phyloP scores from a whole-genome alignment of 306 rosid genomes.

The Fagus crenata region DNA sequence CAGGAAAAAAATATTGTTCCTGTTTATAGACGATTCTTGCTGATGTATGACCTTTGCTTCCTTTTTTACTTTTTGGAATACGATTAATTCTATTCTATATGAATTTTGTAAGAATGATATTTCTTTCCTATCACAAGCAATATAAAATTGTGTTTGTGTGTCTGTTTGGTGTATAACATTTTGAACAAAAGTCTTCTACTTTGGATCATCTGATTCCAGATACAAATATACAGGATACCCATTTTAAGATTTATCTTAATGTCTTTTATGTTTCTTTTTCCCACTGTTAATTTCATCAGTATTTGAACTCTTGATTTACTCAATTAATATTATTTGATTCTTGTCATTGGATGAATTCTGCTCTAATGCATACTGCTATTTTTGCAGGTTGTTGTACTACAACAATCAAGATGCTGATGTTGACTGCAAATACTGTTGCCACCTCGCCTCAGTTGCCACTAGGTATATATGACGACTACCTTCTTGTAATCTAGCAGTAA shows the following conservation, averaged over 20 bases:
- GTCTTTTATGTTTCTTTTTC: neutral
- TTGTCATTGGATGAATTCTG: neutral
- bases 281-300: neutral
- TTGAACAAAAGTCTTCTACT: neutral
- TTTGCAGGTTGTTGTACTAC: neutral
- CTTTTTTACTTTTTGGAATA: neutral
- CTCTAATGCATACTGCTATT: neutral
- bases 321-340: neutral
- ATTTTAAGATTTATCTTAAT: neutral
- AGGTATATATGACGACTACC: neutral
- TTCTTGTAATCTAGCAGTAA: neutral
- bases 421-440: slow-evolving; percentile 7
- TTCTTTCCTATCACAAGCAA: neutral
- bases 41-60: neutral
- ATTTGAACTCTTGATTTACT: neutral
- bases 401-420: neutral
- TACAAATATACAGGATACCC: neutral
- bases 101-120: neutral
- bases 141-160: neutral
- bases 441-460: neutral
- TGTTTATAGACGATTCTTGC: neutral
- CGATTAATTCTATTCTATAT: neutral
- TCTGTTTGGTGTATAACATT: neutral
- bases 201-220: neutral
- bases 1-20: neutral